A percentile compares a stretch with the other conserved stretches of the same genome.
Evolutionary conservation across 805 yeast species (phyloP).

Genomic region (Limtongia smithiae): DNA sequence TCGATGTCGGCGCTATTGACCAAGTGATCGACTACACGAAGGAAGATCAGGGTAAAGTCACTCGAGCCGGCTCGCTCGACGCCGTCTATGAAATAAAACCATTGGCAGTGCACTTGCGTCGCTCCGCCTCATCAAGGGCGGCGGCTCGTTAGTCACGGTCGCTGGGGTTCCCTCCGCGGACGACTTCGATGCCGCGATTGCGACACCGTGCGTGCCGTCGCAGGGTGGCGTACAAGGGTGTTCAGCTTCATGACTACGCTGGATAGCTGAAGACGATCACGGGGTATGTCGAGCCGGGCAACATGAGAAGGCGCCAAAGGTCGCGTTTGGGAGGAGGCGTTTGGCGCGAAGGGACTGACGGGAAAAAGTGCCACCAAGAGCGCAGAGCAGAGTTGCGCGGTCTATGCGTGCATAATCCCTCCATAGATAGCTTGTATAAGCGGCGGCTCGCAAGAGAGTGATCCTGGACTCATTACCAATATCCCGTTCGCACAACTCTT

Average conservation of each 20-base stretch:
- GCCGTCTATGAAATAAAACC: constrained; percentile 27
- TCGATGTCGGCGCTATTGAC: constrained; percentile 29
- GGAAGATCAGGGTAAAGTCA: constrained; percentile 16
- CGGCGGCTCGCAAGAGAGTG: too few relatives aligned
- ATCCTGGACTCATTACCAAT: too few relatives aligned
- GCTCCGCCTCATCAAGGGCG: constrained; percentile 17
- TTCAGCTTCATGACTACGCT: constrained; percentile 7
- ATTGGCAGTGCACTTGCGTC: constrained; percentile 16
- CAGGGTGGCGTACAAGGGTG: constrained; percentile 8
- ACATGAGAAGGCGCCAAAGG: constrained; percentile 18
- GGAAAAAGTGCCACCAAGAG: constrained; percentile 25
- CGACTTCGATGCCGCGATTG: background rate
- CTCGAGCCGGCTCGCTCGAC: constrained; percentile 23
- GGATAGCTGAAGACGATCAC: constrained; percentile 8
- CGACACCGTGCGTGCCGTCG: constrained; percentile 8
- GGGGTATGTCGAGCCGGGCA: constrained; percentile 20
- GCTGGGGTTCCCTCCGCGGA: constrained; percentile 13
- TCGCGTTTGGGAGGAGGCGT: constrained; percentile 15
- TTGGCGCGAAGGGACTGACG: constrained; percentile 18
- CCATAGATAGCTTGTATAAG: too few relatives aligned
- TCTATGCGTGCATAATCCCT: too few relatives aligned
- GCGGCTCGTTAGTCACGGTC: constrained; percentile 24
- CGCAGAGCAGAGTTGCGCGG: background rate
- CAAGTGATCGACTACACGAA: constrained; percentile 29
- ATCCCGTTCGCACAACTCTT: too few relatives aligned